Conservation (phyloP, 2,329 filamentous ascomycete genomes). For the Aspergillus sp. region DNA sequence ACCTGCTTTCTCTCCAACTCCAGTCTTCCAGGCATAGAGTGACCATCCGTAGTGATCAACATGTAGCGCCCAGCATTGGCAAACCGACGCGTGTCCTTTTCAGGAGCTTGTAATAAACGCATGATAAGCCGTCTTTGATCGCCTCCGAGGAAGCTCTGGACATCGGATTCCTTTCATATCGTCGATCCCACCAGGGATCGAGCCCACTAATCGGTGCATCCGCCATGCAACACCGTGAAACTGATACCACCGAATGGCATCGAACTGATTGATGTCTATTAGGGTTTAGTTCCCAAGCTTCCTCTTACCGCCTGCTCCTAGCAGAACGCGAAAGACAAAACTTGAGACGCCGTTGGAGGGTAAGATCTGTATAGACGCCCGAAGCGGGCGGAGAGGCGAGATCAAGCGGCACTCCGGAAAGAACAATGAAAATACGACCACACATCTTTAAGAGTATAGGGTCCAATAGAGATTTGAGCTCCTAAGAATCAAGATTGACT, state of each 20-base stretch:
- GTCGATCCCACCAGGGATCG: conserved; percentile 32
- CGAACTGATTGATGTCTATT: conserved; percentile 68
- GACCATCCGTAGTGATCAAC: conserved; percentile 65
- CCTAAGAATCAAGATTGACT: background rate
- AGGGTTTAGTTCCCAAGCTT: conserved; percentile 96
- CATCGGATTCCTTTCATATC: conserved; percentile 39
- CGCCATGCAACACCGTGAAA: conserved; percentile 66
- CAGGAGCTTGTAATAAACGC: conserved; percentile 45
- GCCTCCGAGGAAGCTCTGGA: conserved; percentile 48
- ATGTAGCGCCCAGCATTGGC: conserved; percentile 59
- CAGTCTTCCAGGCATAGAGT: conserved; percentile 44
- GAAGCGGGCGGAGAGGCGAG: conserved; percentile 41
- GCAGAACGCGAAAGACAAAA: background rate
- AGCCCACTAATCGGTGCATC: conserved; percentile 64
- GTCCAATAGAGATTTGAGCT: conserved; percentile 17
- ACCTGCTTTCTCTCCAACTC: conserved; percentile 52
- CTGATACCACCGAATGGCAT: background rate
- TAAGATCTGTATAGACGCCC: conserved; percentile 57
- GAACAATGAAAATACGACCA: conserved; percentile 1
- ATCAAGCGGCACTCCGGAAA: conserved; percentile 24
- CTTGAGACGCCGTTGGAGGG: conserved; percentile 74
- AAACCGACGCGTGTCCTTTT: conserved; percentile 52
- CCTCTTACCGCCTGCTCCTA: background rate
- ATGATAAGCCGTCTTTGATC: conserved; percentile 50
- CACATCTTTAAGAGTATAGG: conserved; percentile 19